Conservation (phyloP, 192 early-diverging fungal genomes). For the Coemansia sp. region DNA sequence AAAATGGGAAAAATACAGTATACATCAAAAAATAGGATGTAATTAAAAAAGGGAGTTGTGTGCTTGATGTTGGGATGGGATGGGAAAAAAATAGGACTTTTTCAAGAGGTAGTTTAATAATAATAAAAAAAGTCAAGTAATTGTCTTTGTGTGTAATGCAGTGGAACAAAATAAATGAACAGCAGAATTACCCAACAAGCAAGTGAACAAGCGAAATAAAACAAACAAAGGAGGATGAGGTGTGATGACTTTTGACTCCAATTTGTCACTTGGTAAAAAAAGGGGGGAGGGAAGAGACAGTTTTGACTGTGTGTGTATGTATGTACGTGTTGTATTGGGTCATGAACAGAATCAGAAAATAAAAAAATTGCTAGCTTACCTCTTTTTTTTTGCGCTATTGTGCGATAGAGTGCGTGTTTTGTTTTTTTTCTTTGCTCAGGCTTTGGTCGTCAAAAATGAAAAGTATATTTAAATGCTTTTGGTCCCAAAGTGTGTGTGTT, state of each 20-base stretch:
- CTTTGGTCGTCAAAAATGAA: not conserved
- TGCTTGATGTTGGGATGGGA: too few species aligned
- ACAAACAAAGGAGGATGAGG: not conserved
- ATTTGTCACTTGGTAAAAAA: not conserved
- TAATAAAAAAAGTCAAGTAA: not conserved
- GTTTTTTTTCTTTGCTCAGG: too few species aligned
- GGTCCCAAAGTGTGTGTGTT: not conserved
- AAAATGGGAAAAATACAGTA: too few species aligned
- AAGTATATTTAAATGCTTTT: not conserved
- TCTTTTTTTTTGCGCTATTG: not conserved
- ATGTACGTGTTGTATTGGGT: not conserved
- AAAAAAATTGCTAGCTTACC: not conserved
- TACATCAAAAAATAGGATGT: not conserved
- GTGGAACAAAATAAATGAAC: not conserved
- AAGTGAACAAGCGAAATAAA: not conserved
- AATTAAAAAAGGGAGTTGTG: too few species aligned
- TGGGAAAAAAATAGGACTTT: too few species aligned
- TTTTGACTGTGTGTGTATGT: too few species aligned
- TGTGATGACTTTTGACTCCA: conserved; percentile 2
- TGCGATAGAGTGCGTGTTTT: too few species aligned
- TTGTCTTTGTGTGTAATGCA: not conserved
- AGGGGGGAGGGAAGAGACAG: not conserved
- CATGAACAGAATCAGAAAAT: not conserved
- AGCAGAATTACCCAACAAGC: not conserved
- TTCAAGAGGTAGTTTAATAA: too few species aligned